phyloP scores from a whole-genome alignment of 495 filamentous ascomycete genomes.

The Platismatia glauca region DNA sequence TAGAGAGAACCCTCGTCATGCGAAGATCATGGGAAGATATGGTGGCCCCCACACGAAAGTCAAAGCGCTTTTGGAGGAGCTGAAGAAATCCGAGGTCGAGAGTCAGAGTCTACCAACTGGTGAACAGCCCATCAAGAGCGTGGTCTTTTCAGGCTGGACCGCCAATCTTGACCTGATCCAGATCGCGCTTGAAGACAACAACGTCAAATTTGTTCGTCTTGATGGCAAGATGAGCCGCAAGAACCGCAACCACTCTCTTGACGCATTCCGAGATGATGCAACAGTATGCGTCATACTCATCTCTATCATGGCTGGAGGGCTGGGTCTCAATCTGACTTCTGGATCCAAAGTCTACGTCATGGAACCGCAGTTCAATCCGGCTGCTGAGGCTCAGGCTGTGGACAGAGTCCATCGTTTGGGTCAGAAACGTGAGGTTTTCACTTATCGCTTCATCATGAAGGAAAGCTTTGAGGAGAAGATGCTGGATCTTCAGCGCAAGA shows the following conservation, averaged over 20 bases:
- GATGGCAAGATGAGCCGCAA: constrained; percentile 78
- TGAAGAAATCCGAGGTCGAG: constrained; percentile 50
- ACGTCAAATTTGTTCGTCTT: constrained; percentile 65
- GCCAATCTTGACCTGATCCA: constrained; percentile 89
- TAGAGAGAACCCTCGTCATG: constrained; percentile 44
- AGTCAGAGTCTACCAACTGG: constrained; percentile 47
- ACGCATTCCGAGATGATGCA: constrained; percentile 64
- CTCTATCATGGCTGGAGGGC: constrained; percentile 84
- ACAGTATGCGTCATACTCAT: constrained; percentile 72
- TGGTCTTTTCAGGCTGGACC: constrained; percentile 92
- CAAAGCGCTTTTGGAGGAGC: constrained; percentile 58
- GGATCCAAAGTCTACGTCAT: constrained; percentile 87
- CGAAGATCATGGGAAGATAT: constrained; percentile 60
- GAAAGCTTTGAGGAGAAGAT: constrained; percentile 92
- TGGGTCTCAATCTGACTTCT: constrained; percentile 83
- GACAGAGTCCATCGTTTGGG: constrained; percentile 92
- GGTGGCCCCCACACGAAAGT: constrained; percentile 87
- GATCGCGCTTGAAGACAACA: constrained; percentile 61
- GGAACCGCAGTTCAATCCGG: constrained; percentile 97
- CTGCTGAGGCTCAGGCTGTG: constrained; percentile 85
- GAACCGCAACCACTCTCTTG: constrained; percentile 61
- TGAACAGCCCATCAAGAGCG: constrained; percentile 70
- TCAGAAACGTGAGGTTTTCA: constrained; percentile 74
- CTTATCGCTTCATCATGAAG: constrained; percentile 78
- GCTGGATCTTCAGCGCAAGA: constrained; percentile 78